phyloP scores from a whole-genome alignment of 2,329 filamentous ascomycete species.

The Dactylella cylindrospora region DNA sequence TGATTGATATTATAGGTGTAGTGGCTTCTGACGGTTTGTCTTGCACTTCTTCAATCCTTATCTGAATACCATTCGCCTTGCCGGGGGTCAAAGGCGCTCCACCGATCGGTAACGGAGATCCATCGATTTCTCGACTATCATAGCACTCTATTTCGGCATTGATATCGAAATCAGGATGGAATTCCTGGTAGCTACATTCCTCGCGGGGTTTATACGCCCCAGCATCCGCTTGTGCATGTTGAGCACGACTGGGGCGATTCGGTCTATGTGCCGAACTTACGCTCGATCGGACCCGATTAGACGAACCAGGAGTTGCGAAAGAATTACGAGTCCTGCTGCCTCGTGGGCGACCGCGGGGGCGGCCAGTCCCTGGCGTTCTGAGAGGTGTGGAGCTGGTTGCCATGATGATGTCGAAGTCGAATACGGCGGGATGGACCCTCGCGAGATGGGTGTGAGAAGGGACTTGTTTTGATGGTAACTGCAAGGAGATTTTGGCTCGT shows the following conservation, averaged over 20 bases:
- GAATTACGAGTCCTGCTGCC: slow-evolving; percentile 38
- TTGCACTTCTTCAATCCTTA: slow-evolving; percentile 50
- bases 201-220: slow-evolving; percentile 97
- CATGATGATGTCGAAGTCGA: slow-evolving; percentile 22
- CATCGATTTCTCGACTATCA: slow-evolving; percentile 81
- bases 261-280: slow-evolving; percentile 14
- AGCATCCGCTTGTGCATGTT: slow-evolving; percentile 59
- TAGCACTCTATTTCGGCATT: slow-evolving; percentile 77
- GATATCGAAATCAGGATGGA: slow-evolving; percentile 92
- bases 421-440: not conserved
- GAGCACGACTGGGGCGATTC: slow-evolving; percentile 30
- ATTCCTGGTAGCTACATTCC: slow-evolving; percentile 96
- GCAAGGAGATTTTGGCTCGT: slow-evolving; percentile 1
- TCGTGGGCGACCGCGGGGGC: slow-evolving; percentile 36
- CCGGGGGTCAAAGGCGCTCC: slow-evolving; percentile 10
- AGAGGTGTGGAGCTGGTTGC: slow-evolving; percentile 29
- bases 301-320: slow-evolving; percentile 22
- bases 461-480: slow-evolving; percentile 16
- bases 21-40: slow-evolving; percentile 54
- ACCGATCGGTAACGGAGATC: slow-evolving; percentile 51
- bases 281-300: slow-evolving; percentile 24
- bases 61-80: slow-evolving; percentile 55
- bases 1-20: slow-evolving; percentile 27
- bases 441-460: slow-evolving; percentile 5
- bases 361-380: slow-evolving; percentile 37